Conservation (phyloP, 345 rosid genomes). For the Arabidopsis arenosa region DNA sequence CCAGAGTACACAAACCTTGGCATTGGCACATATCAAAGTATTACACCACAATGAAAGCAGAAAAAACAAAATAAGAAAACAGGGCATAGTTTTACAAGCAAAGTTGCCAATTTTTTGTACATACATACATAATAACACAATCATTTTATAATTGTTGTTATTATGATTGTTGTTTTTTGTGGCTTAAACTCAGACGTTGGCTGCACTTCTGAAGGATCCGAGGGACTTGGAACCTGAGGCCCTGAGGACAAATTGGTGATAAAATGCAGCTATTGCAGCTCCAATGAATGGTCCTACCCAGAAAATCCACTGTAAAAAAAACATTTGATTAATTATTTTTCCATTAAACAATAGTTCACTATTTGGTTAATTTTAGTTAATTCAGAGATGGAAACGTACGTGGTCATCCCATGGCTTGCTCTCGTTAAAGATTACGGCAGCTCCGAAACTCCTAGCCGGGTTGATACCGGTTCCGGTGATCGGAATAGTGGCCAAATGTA, state of each 20-base stretch:
- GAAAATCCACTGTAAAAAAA: slow-evolving; percentile 63
- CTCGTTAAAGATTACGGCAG: slow-evolving; percentile 78
- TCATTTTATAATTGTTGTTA: slow-evolving; percentile 19
- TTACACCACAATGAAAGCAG: slow-evolving; percentile 15
- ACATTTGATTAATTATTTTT: not conserved
- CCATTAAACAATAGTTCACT: not conserved
- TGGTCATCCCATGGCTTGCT: slow-evolving; percentile 94
- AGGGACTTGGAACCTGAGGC: slow-evolving; percentile 83
- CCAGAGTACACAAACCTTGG: slow-evolving; percentile 25
- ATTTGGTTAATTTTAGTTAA: not conserved
- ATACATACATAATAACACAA: slow-evolving; percentile 37
- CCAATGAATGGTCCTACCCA: slow-evolving; percentile 80
- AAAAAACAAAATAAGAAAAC: slow-evolving; percentile 3
- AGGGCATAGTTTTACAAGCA: slow-evolving; percentile 8
- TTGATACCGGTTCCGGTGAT: slow-evolving; percentile 94
- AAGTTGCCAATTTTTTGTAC: slow-evolving; percentile 27
- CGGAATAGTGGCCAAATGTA: slow-evolving; percentile 91
- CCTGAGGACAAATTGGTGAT: slow-evolving; percentile 69
- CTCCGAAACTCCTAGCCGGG: slow-evolving; percentile 97
- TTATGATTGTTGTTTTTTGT: slow-evolving; percentile 15
- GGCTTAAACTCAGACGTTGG: slow-evolving; percentile 43
- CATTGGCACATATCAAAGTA: slow-evolving; percentile 30
- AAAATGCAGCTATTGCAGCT: slow-evolving; percentile 68
- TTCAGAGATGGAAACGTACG: slow-evolving; percentile 42
- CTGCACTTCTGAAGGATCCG: slow-evolving; percentile 85